Base-by-base conservation (phyloP, 768 basidiomycete species). In the Mycena olivaceomarginata region DNA sequence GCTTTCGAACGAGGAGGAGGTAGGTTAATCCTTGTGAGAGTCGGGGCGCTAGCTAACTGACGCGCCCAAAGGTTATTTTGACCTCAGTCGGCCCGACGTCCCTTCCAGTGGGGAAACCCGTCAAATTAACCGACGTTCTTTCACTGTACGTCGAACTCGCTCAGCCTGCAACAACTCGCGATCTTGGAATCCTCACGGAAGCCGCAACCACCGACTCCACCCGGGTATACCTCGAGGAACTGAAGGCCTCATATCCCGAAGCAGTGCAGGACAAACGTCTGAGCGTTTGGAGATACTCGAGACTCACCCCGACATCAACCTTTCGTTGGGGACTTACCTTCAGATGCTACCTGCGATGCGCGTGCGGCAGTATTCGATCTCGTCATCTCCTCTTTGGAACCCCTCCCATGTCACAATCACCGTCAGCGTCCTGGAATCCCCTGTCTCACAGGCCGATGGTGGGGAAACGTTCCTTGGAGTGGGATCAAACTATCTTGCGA, bases 331-430 rank as follows among this genome's bases (percentile, higher is more conserved):
- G 10, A 80, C 82, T 8, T 89, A 85, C 82, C 80, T 90, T 40
- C 81, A 81, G 15, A 83, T 88, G 79, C 84, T 90, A 8, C 89
- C 88, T 13, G 77, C 88, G 1, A 90, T 90, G 86, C 88, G 88
- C 48, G 83, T 89, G 66, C 83, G 90, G 41, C 89, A 90, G 82
- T 90, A 90, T 83, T 89, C 89, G 2, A 90, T 90, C 79, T 90
- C 90, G 0, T 89, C 88, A 2, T 89, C 88, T 4, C 89, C 89
- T 1, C 82, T 90, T 8, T 86, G 86, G 84, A 84, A 88, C 70
- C 82, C 89, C 20, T 76, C 82, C 43, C 84, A 83, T 60, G 87
- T 86, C 43, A 85, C 88, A 13, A 84, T 90, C 43, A 90, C 89
- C 20, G 79, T 90, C 73, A 87, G 86, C 81, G 86, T 90, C 41